Evolutionary conservation across 164 flowering plant species (phyloP), one percentile per base, ranked within the genome.

Genomic region (Annona squamosa): DNA sequence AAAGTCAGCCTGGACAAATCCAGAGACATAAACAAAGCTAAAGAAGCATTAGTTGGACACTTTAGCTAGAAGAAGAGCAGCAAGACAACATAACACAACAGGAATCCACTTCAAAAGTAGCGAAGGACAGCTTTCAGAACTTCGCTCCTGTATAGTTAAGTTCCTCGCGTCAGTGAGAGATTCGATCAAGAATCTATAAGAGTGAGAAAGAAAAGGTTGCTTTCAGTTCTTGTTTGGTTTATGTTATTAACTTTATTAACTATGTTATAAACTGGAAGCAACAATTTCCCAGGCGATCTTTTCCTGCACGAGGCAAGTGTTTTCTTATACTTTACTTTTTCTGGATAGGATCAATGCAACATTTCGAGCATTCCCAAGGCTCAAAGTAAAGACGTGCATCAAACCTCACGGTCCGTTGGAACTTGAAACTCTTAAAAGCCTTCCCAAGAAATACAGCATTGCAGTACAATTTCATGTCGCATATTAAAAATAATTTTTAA

Each of bases 231-330:
- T 18, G 37, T 59, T 62, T 63, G 18, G 71, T 52, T 79, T 72
- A 9, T 77, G 66, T 68, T 26, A 26, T 26, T 26, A 26, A 26
- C 37, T 26, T 26, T 26, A 26, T 4, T 19, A 65, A 44, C 48
- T 73, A 42, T 61, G 12, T 47, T 10, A 52, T 65, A 62, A 64
- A 76, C 74, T 44, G 57, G 65, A 62, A 45, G 56, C 65, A 79
- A 73, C 76, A 65, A 77, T 65, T 80, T 73, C 81, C 79, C 70
- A 74, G 52, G 67, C 74, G 63, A 73, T 69, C 67, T 75, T 72
- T 69, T 46, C 42, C 67, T 45, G 16, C 63, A 44, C 67, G 48
- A 47, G 61, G 73, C 64, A 67, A 72, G 61, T 7, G 46, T 47
- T 52, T 12, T 72, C 46, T 71, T 74, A 4, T 75, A 71, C 74